phyloP scores from a whole-genome alignment of 1,284 basidiomycete genomes.

The Peniophora sp. region DNA sequence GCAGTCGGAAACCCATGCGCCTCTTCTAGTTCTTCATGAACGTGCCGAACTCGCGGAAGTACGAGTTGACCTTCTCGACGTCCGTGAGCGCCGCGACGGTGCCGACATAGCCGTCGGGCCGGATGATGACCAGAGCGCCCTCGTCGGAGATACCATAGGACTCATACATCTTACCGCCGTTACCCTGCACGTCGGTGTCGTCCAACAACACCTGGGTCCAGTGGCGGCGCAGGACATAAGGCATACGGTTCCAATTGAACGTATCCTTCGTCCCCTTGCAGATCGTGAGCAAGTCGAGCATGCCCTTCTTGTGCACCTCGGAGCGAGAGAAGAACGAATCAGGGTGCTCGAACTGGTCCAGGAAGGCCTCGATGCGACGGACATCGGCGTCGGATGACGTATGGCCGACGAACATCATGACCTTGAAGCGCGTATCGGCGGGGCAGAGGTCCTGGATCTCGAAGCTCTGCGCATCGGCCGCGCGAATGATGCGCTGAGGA shows the following conservation, averaged over 20 bases:
- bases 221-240: slow-evolving; percentile 46
- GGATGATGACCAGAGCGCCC: slow-evolving; percentile 59
- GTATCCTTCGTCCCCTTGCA: slow-evolving; percentile 35
- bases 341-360: slow-evolving; percentile 15
- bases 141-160: slow-evolving; percentile 44
- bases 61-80: slow-evolving; percentile 35
- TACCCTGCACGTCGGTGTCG: slow-evolving; percentile 27
- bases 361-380: background rate
- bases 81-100: slow-evolving; percentile 37
- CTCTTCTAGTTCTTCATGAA: too few relatives aligned
- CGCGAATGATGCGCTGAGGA: slow-evolving; percentile 54
- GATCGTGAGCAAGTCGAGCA: slow-evolving; percentile 54
- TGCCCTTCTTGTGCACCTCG: slow-evolving; percentile 15
- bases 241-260: slow-evolving; percentile 42
- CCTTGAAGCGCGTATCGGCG: slow-evolving; percentile 65
- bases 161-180: slow-evolving; percentile 34
- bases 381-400: slow-evolving; percentile 22
- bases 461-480: slow-evolving; percentile 52
- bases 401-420: slow-evolving; percentile 54
- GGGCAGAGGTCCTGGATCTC: slow-evolving; percentile 66
- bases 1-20: too few relatives aligned
- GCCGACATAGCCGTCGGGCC: slow-evolving; percentile 73
- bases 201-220: slow-evolving; percentile 46
- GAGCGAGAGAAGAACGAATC: slow-evolving; percentile 21
- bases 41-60: slow-evolving; percentile 28